Evolutionary conservation across 805 yeast genomes (phyloP).

Genomic region (Starmerella stigmatis): DNA sequence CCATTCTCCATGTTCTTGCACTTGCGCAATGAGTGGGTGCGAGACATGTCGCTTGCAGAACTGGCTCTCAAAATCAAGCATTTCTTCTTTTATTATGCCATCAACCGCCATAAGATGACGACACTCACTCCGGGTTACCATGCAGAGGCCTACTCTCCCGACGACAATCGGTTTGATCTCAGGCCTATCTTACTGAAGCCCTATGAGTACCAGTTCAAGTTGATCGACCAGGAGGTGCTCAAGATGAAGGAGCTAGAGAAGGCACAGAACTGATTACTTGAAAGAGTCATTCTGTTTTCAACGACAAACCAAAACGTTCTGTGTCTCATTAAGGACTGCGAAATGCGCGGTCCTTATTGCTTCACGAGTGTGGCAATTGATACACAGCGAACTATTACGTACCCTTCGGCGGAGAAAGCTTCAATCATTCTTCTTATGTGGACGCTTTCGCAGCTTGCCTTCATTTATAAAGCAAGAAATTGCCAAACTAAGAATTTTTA

Average conservation of each 20-base stretch:
- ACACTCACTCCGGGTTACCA: slow-evolving; percentile 96
- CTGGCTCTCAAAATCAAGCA: slow-evolving; percentile 86
- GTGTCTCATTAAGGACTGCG: neutral
- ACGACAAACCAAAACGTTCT: neutral
- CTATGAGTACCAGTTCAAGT: slow-evolving; percentile 79
- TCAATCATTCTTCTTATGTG: too few species aligned
- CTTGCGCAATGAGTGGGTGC: slow-evolving; percentile 76
- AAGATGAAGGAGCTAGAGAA: neutral
- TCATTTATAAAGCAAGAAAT: too few species aligned
- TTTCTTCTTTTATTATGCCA: slow-evolving; percentile 87
- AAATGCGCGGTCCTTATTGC: too few species aligned
- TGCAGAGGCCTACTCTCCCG: slow-evolving; percentile 97
- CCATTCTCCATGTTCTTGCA: slow-evolving; percentile 92
- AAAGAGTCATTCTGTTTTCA: too few species aligned
- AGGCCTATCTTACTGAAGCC: slow-evolving; percentile 94
- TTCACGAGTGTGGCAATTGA: too few species aligned
- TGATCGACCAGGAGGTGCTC: slow-evolving; percentile 66
- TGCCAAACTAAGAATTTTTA: too few species aligned
- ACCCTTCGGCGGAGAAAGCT: too few species aligned
- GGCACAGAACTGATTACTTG: neutral
- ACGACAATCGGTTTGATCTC: slow-evolving; percentile 90
- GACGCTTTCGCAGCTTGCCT: too few species aligned
- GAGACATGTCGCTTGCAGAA: slow-evolving; percentile 66
- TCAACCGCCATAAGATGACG: slow-evolving; percentile 94
- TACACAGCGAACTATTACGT: too few species aligned